Conservation (phyloP, 768 basidiomycete genomes). For the Chalciporus pseudorubinellus region DNA sequence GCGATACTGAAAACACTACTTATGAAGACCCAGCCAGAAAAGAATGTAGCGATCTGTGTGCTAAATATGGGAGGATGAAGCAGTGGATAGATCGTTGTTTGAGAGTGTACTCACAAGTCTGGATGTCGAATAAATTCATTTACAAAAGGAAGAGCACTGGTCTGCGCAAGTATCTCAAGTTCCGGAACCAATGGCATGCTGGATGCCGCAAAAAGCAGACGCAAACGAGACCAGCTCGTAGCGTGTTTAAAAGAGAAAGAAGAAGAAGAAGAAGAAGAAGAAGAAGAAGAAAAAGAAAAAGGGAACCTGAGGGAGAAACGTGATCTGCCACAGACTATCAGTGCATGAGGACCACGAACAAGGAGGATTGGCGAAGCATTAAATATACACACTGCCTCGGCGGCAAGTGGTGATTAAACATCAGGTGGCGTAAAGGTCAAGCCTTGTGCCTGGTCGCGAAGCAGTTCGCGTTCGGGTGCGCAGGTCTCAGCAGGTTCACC, state of each 20-base stretch:
- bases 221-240: conserved; percentile 27
- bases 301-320: not conserved
- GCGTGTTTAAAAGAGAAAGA: not conserved
- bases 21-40: conserved; percentile 41
- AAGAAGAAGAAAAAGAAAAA: not conserved
- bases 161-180: conserved; percentile 2
- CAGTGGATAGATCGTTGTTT: not conserved
- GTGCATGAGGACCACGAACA: too few relatives aligned
- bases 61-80: conserved; percentile 19
- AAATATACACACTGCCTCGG: too few relatives aligned
- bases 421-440: too few relatives aligned
- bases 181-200: not conserved
- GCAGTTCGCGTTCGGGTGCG: too few relatives aligned
- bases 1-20: conserved; percentile 29
- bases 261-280: not conserved
- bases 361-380: too few relatives aligned
- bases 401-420: too few relatives aligned
- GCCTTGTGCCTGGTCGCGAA: too few relatives aligned
- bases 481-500: too few relatives aligned
- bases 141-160: conserved; percentile 7
- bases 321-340: too few relatives aligned
- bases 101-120: conserved; percentile 29
- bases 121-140: conserved; percentile 32
- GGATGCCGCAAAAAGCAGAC: not conserved
- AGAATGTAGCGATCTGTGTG: conserved; percentile 38